Evolutionary conservation across 2,329 filamentous ascomycete species (phyloP), one percentile per base, ranked within the genome.

Genomic region (Fusarium sp.): DNA sequence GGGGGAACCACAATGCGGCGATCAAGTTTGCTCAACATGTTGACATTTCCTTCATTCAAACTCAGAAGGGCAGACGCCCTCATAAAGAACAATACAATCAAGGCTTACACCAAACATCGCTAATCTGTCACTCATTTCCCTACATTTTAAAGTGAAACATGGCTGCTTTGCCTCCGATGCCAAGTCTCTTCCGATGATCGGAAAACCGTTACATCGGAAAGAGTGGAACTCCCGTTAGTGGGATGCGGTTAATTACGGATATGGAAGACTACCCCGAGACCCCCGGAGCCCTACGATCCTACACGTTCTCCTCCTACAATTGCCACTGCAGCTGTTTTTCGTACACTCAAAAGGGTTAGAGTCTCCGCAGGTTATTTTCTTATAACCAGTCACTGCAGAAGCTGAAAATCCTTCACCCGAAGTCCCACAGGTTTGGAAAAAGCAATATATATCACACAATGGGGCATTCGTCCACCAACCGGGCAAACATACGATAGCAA

Each of bases 81-180:
- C 27, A 30, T 10, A 10, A 30, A 30, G 27, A 13, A 30, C 27
- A 30, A 30, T 30, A 30, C 27, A 30, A 30, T 30, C 3, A 30
- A 13, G 10, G 27, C 27, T 30, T 30, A 30, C 27, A 30, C 27
- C 27, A 30, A 30, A 30, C 27, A 30, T 30, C 27, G 27, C 27
- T 30, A 30, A 30, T 30, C 10, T 30, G 10, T 30, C 11, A 13
- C 27, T 30, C 27, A 30, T 30, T 30, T 30, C 27, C 10, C 27
- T 30, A 30, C 17, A 41, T 20, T 61, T 46, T 37, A 40, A 37
- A 9, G 15, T 59, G 30, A 64, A 45, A 47, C 40, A 64, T 50
- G 23, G 19, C n/a, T n/a, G 7, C 6, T 22, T 13, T 25, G 39
- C 30, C 25, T 23, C 45, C 17, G 17, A 52, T 35, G 40, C 46